These are phyloP conservation scores for Daucus carota DNA, from an alignment of 129 eudicot genomes.

Conservation along the genomic window DH1_v3.0 NC_030387.2:8270001-8270500, in stretches of 20 bases:
- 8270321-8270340: not conserved
- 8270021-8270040: not conserved
- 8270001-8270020: not conserved
- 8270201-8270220: too few species aligned
- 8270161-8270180: too few species aligned
- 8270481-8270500: constrained; percentile 56
- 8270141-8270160: too few species aligned
- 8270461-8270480: constrained; percentile 70
- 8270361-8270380: not conserved
- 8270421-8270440: constrained; percentile 91
- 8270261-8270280: not conserved
- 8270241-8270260: not conserved
- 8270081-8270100: too few species aligned
- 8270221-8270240: too few species aligned
- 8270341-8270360: not conserved
- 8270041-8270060: not conserved
- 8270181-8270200: too few species aligned
- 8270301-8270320: not conserved
- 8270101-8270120: too few species aligned
- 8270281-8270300: not conserved
- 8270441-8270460: constrained; percentile 91
- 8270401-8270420: constrained; percentile 75
- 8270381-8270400: constrained; percentile 26
- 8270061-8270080: not conserved
- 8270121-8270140: too few species aligned